phyloP scores from a whole-genome alignment of 495 filamentous ascomycete species.

The Xylaria flabelliformis region DNA sequence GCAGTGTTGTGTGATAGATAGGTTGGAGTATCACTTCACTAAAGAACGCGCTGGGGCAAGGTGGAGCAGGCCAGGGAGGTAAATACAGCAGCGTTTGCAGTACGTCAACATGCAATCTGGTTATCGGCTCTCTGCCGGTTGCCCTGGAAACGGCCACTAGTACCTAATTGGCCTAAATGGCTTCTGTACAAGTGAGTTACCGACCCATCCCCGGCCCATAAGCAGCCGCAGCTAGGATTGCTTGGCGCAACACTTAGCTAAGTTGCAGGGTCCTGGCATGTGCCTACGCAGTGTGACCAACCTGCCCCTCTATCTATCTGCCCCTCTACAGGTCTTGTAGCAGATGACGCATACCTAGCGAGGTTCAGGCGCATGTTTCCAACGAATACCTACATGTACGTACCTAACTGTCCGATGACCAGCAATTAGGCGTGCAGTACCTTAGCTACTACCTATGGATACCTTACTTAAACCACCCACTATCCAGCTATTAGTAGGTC shows the following conservation, averaged over 20 bases:
- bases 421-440: neutral
- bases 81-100: neutral
- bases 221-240: neutral
- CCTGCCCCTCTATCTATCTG: conserved; percentile 5
- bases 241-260: neutral
- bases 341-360: conserved; percentile 17
- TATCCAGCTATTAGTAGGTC: neutral
- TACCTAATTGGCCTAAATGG: neutral
- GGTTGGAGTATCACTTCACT: neutral
- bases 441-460: neutral
- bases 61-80: conserved; percentile 12
- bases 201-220: neutral
- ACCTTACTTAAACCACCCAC: neutral
- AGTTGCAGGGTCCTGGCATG: conserved; percentile 7
- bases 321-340: conserved; percentile 10
- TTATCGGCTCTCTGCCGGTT: conserved; percentile 1
- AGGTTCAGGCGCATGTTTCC: neutral
- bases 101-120: neutral
- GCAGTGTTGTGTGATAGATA: neutral
- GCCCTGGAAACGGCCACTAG: conserved; percentile 10
- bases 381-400: neutral
- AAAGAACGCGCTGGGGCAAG: conserved; percentile 4
- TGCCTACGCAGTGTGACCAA: conserved; percentile 12
- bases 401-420: neutral
- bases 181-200: neutral